These are phyloP conservation scores for Naganishia friedmannii DNA, from an alignment of 768 basidiomycete species.

Conservation along the genomic window DNA sequence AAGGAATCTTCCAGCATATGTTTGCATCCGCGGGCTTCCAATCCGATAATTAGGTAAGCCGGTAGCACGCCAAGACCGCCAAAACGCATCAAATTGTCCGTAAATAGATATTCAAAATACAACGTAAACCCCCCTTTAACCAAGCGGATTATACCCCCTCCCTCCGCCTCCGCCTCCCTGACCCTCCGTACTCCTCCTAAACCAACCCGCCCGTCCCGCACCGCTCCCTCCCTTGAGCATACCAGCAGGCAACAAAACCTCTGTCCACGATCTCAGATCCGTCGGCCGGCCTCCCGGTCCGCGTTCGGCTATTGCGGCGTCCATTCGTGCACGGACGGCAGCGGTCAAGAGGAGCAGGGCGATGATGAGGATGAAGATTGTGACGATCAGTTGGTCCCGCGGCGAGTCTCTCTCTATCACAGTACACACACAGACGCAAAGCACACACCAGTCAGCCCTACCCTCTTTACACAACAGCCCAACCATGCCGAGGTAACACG, in stretches of 20 bases:
- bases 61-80: no score
- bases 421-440: no score
- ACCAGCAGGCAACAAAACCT: conserved; percentile 32
- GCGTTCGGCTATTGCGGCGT: conserved; percentile 44
- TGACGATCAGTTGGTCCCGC: conserved; percentile 89
- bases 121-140: background rate
- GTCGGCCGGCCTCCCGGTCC: conserved; percentile 40
- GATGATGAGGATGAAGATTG: conserved; percentile 80
- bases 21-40: no score
- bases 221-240: no score
- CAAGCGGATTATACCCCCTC: background rate
- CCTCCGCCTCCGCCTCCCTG: background rate
- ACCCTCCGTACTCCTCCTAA: no score
- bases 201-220: no score
- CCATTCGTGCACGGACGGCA: conserved; percentile 58
- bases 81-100: no score
- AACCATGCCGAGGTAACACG: no score
- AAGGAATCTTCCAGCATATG: background rate
- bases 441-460: no score
- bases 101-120: no score
- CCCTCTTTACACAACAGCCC: no score
- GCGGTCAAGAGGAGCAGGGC: conserved; percentile 80
- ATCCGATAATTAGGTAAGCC: no score
- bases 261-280: conserved; percentile 47
- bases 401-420: conserved; percentile 85